These are phyloP conservation scores for Hyaloperonospora arabidopsidis DNA, from an alignment of 352 stramenopile species.

Conservation along the genomic window DNA sequence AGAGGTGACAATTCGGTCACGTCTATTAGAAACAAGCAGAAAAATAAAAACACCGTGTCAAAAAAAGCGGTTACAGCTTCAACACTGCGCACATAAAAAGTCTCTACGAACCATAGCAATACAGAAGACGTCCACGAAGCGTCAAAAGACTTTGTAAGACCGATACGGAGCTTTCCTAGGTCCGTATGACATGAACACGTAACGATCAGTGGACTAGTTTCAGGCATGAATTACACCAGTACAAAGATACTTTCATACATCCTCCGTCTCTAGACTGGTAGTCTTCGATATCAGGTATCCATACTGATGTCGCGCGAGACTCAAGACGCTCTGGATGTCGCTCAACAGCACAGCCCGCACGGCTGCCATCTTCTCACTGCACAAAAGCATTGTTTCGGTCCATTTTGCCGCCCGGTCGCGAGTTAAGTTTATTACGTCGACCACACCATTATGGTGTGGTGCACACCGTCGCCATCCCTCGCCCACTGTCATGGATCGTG, in stretches of 20 bases:
- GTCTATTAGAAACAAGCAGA: constrained; percentile 28
- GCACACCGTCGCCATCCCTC: too few species aligned
- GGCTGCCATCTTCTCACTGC: constrained; percentile 3
- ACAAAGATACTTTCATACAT: constrained; percentile 16
- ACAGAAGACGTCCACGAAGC: constrained; percentile 52
- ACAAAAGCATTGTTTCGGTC: too few species aligned
- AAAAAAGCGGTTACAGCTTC: neutral
- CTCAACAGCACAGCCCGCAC: constrained; percentile 52
- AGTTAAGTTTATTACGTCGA: neutral
- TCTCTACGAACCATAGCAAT: constrained; percentile 41
- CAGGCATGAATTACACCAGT: neutral
- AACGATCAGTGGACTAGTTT: neutral
- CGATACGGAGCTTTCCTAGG: constrained; percentile 37
- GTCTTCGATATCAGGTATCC: constrained; percentile 36
- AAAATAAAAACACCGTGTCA: constrained; percentile 5
- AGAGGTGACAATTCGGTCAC: constrained; percentile 50
- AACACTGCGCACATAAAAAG: neutral
- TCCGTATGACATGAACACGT: neutral
- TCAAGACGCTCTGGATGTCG: constrained; percentile 68
- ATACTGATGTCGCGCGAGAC: constrained; percentile 46
- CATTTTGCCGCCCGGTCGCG: too few species aligned
- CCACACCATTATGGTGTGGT: neutral
- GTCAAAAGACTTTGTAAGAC: constrained; percentile 60
- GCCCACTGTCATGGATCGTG: too few species aligned
- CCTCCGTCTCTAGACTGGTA: constrained; percentile 10